Conservation (phyloP, 2,329 filamentous ascomycete genomes). For the Penicillium sumatraense region DNA sequence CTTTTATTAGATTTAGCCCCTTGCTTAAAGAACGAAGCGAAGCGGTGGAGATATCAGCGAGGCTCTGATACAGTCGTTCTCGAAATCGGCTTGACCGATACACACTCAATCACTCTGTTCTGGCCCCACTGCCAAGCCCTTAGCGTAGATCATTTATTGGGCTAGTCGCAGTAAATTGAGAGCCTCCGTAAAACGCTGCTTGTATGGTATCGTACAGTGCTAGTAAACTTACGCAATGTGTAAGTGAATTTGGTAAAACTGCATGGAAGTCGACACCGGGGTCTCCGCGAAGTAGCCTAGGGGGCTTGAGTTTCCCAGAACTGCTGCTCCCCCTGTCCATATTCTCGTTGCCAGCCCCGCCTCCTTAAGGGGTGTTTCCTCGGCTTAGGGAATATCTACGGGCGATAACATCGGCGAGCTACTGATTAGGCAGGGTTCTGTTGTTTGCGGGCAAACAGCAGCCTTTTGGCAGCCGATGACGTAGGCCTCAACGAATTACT, state of each 20-base stretch:
- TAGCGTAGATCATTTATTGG: background rate
- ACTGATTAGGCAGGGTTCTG: background rate
- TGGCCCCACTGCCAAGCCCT: background rate
- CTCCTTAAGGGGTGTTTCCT: background rate
- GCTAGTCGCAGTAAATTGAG: background rate
- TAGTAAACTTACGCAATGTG: background rate
- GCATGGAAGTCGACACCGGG: too few relatives aligned
- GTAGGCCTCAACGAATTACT: conserved; percentile 14
- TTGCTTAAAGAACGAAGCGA: too few relatives aligned
- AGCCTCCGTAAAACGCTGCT: background rate
- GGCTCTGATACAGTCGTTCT: background rate
- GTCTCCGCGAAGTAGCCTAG: too few relatives aligned
- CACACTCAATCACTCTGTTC: background rate
- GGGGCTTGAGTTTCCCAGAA: too few relatives aligned
- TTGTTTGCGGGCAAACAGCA: conserved; percentile 13
- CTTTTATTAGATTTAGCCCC: too few relatives aligned
- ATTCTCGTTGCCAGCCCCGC: background rate
- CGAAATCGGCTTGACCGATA: background rate
- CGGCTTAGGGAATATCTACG: background rate
- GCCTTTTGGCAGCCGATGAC: conserved; percentile 4
- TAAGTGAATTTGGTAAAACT: conserved; percentile 16
- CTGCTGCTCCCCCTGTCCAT: too few relatives aligned
- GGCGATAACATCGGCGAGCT: background rate
- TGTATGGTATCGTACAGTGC: background rate
- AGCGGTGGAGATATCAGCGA: too few relatives aligned